Evolutionary conservation across 2,329 filamentous ascomycete species (phyloP), one percentile per base, ranked within the genome.

Genomic region (Chalara sp.): DNA sequence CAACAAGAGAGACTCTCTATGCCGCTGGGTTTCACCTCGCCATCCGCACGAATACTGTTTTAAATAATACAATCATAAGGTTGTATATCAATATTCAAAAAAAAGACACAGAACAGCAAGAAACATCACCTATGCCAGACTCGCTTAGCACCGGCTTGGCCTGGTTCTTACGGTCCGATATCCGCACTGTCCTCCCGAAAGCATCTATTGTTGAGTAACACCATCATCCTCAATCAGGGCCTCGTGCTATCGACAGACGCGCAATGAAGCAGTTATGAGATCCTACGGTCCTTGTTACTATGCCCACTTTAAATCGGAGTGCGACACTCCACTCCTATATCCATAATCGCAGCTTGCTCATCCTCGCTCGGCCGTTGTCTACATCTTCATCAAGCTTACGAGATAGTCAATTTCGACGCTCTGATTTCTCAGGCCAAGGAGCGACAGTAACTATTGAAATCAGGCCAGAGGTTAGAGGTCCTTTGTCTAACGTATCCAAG

Each of bases 381-480:
- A 40, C 44, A 45, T 41, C 50, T 48, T 12, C 45, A 29, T 41
- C 11, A 13, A 37, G 35, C 8, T 44, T 32, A 6, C 41, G 6
- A 31, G 31, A 32, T 32, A 53, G 60, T 10, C 53, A 56, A 29
- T 62, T 56, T 32, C 56, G 75, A 57, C 76, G 80, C 39, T 80
- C 79, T 6, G 81, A 85, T 67, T 85, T 85, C 50, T 48, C 57
- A n/a, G 46, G 51, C 56, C 74, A 76, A 51, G 77, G 74, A 48
- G 86, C 76, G 64, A 81, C 80, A 6, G 74, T 76, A 42, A 75
- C 73, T 55, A 86, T 86, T 68, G 83, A 86, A 61, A 70, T 82
- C 5, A 78, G 76, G 5, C 68, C 75, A 47, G 80, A 80, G 3
- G 85, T 81, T 12, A 70, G 74, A 30, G 83, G 83, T 0, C 83